phyloP scores from a whole-genome alignment of 805 yeast genomes.

The Priceomyces castillae region DNA sequence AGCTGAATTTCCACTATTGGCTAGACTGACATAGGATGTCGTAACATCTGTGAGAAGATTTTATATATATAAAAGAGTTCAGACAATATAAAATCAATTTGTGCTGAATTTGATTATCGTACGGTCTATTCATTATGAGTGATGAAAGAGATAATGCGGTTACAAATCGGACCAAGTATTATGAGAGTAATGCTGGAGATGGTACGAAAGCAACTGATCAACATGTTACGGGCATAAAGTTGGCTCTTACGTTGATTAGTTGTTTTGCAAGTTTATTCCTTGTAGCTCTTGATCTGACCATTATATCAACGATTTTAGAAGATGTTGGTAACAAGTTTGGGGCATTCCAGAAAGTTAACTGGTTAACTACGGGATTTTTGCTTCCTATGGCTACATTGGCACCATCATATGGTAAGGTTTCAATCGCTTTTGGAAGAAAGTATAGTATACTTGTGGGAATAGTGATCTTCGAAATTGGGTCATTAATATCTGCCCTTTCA shows the following conservation, averaged over 20 bases:
- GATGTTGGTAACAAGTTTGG: constrained; percentile 49
- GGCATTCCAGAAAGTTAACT: constrained; percentile 51
- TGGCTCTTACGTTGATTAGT: constrained; percentile 25
- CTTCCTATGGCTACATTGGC: constrained; percentile 53
- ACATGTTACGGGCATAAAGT: constrained; percentile 25
- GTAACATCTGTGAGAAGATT: too few species aligned
- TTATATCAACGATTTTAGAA: constrained; percentile 50
- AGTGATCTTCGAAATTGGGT: constrained; percentile 58
- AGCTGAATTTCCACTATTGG: too few species aligned
- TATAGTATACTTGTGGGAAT: constrained; percentile 47
- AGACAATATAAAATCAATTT: too few species aligned
- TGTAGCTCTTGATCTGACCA: constrained; percentile 59
- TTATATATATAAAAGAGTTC: too few species aligned
- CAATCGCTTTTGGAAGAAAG: constrained; percentile 59
- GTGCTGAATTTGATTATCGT: background rate
- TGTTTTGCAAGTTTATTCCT: constrained; percentile 32
- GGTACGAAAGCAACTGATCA: constrained; percentile 39
- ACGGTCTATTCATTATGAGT: background rate
- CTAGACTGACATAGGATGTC: too few species aligned
- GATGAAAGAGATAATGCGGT: background rate
- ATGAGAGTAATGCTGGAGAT: constrained; percentile 42
- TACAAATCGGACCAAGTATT: constrained; percentile 14
- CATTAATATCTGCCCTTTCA: constrained; percentile 56
- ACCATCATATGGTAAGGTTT: constrained; percentile 56
- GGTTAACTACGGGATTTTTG: constrained; percentile 57